These are phyloP conservation scores for Lyophyllum decastes DNA, from an alignment of 768 basidiomycete genomes.

Conservation along the genomic window DNA sequence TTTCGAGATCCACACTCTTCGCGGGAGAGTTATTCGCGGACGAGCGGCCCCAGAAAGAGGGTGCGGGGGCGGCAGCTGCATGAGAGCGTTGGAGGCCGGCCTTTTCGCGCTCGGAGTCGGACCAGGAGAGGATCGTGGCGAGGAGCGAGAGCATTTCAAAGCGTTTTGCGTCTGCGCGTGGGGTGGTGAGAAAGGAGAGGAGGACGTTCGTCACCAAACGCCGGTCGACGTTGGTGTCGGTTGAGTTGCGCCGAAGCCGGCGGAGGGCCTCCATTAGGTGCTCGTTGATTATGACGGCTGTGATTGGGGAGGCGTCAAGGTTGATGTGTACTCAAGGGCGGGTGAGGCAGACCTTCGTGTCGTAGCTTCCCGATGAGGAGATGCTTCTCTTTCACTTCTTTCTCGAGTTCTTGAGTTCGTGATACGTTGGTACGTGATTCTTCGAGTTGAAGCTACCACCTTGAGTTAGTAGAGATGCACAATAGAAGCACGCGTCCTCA, in stretches of 20 bases:
- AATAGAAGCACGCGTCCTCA: slow-evolving; percentile 29
- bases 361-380: slow-evolving; percentile 92
- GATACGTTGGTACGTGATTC: slow-evolving; percentile 68
- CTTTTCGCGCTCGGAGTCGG: slow-evolving; percentile 86
- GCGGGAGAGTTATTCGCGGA: slow-evolving; percentile 32
- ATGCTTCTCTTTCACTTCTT: slow-evolving; percentile 94
- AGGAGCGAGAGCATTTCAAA: slow-evolving; percentile 95
- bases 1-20: slow-evolving; percentile 63
- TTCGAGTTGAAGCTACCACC: slow-evolving; percentile 65
- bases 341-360: slow-evolving; percentile 74
- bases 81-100: slow-evolving; percentile 77
- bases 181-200: slow-evolving; percentile 85
- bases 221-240: slow-evolving; percentile 91
- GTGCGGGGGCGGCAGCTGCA: slow-evolving; percentile 20
- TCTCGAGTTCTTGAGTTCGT: slow-evolving; percentile 73
- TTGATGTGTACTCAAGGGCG: neutral
- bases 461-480: neutral
- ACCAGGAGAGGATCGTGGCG: slow-evolving; percentile 90
- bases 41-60: slow-evolving; percentile 18
- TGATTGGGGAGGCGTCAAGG: too few relatives aligned
- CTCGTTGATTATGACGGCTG: slow-evolving; percentile 96
- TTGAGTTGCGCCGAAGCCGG: slow-evolving; percentile 81
- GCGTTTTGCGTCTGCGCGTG: slow-evolving; percentile 89
- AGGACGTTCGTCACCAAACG: slow-evolving; percentile 94
- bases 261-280: slow-evolving; percentile 98